phyloP scores from a whole-genome alignment of 2,329 filamentous ascomycete genomes.

The Leptographium galeiforme region DNA sequence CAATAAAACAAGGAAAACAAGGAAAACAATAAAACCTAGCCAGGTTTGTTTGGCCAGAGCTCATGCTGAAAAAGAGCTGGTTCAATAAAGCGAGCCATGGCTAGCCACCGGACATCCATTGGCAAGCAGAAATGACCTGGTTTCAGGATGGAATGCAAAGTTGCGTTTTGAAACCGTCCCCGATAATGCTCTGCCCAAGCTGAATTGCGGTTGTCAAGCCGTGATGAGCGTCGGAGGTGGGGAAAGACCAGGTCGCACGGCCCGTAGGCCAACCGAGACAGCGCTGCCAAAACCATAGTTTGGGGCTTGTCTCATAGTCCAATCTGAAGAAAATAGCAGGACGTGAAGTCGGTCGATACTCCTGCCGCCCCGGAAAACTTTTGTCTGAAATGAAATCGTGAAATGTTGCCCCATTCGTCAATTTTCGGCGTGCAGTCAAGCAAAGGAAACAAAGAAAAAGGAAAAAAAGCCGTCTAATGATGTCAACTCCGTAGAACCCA shows the following conservation, averaged over 20 bases:
- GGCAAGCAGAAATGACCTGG: too few relatives aligned
- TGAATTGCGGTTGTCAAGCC: too few relatives aligned
- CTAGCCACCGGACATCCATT: neutral
- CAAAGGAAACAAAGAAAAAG: neutral
- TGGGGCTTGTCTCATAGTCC: neutral
- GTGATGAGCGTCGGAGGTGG: too few relatives aligned
- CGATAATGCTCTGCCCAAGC: neutral
- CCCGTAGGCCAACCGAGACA: neutral
- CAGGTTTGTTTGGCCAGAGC: too few relatives aligned
- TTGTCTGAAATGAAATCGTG: constrained; percentile 1
- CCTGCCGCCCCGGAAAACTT: neutral
- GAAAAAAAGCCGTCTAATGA: neutral
- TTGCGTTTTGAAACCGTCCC: neutral
- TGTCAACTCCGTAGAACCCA: neutral
- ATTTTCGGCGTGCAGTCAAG: constrained; percentile 1
- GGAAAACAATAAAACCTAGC: neutral
- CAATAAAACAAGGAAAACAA: neutral
- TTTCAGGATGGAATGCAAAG: too few relatives aligned
- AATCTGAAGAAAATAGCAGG: neutral
- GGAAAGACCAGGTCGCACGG: too few relatives aligned
- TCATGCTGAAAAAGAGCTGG: too few relatives aligned
- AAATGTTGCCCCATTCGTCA: constrained; percentile 5
- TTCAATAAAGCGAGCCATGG: neutral
- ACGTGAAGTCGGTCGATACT: neutral
- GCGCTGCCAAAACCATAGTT: neutral